Base-by-base conservation (phyloP, 371 early-diverging fungal genomes). In the Umbelopsis sp. region DNA sequence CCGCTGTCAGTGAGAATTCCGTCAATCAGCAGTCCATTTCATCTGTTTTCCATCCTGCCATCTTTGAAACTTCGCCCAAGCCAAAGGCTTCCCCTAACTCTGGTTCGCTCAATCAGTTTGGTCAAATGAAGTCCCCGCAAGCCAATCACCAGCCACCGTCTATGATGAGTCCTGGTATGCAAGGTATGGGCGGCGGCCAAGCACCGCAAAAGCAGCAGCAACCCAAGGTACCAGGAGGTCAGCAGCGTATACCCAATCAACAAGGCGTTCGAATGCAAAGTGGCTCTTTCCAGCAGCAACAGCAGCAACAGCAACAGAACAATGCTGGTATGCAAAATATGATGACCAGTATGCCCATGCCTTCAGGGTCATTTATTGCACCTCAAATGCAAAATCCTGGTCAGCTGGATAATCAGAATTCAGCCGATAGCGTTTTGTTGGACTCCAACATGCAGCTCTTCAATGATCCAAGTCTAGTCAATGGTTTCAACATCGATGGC, bases 21-120 rank as follows among this genome's bases (percentile, higher is more conserved):
- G 75, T 80, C 72, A 78, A 72, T 46, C 82, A 82, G 37, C 80
- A 82, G 38, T 80, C 72, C 35, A 74, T 75, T 18, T 71, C 73
- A 6, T 76, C 76, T 0, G 70, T 78, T 4, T 80, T 80, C 74
- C 75, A 72, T 46, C 84, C 80, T 24, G 63, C 74, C 25, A 51
- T 77, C 7, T 72, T 65, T 63, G 67, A 69, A 12, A 50, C 63
- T 32, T 45, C 44, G 2, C 29, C 68, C n/a, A 51, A 68, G 45
- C 53, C 38, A 35, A 44, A 63, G n/a, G 18, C 57, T 22, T 44
- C 51, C 9, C 68, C 22, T 20, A 51, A 48, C 32, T n/a, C 45
- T 12, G 53, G 29, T 22, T 25, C 22, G 25, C n/a, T 45, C 12
- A 46, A 68, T 50, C 63, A 63, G 18, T 67, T 72, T 22, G 76